These are phyloP conservation scores for Alopecurus myosuroides DNA, from an alignment of 176 grass and related monocot genomes.

Conservation along the genomic window DNA sequence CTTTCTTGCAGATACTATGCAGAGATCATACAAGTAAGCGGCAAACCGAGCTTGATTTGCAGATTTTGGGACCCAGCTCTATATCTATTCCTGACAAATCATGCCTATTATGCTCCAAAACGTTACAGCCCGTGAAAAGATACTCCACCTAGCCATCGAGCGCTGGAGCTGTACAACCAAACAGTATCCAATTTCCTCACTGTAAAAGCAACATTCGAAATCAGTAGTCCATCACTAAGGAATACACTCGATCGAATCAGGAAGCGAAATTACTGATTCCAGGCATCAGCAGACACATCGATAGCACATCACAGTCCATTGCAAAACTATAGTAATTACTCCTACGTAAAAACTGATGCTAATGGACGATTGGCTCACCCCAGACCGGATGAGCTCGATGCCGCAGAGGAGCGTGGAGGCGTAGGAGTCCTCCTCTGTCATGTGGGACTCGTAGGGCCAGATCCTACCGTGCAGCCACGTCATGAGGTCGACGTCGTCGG, in stretches of 20 bases:
- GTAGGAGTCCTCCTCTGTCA: constrained; percentile 90
- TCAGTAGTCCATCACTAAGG: background rate
- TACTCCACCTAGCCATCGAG: background rate
- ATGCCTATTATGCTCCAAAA: background rate
- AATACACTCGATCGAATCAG: background rate
- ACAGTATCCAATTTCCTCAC: background rate
- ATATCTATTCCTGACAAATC: background rate
- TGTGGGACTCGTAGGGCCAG: constrained; percentile 92
- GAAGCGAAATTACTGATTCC: background rate
- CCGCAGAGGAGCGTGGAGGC: constrained; percentile 85
- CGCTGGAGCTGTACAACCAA: background rate
- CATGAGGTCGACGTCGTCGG: constrained; percentile 82
- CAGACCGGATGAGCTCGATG: constrained; percentile 85
- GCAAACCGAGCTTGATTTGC: background rate
- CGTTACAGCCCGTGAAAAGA: background rate
- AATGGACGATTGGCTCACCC: constrained; percentile 33
- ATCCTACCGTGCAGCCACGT: constrained; percentile 85
- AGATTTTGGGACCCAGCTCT: background rate
- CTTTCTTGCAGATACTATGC: background rate
- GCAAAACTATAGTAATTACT: background rate
- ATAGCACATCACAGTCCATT: background rate
- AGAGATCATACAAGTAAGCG: background rate
- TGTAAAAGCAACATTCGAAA: background rate
- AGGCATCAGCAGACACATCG: background rate
- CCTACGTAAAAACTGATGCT: background rate